phyloP scores from a whole-genome alignment of 2,329 filamentous ascomycete genomes.

The Ophiostoma fasciatum region DNA sequence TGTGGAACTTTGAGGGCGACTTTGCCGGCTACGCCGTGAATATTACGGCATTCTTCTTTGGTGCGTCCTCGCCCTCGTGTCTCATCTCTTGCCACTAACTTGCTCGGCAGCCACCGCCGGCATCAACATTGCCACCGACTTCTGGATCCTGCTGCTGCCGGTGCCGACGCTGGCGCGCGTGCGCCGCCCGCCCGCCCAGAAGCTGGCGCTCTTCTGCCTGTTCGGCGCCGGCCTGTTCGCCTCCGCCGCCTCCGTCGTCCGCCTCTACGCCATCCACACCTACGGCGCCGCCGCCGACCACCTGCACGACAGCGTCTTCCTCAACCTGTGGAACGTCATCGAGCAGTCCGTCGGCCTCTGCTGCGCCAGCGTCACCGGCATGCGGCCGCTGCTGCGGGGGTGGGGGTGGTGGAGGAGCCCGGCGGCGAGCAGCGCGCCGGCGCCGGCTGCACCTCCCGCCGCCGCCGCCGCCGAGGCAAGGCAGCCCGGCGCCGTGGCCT shows the following conservation, averaged over 20 bases:
- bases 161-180: slow-evolving; percentile 28
- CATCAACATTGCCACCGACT: slow-evolving; percentile 31
- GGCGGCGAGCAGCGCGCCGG: no score
- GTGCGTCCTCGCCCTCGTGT: no score
- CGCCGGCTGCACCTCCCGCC: no score
- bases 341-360: slow-evolving; percentile 35
- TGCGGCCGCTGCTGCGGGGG: slow-evolving; percentile 32
- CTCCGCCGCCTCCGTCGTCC: slow-evolving; percentile 22
- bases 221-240: slow-evolving; percentile 27
- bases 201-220: slow-evolving; percentile 31
- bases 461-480: no score
- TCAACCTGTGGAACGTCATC: slow-evolving; percentile 31
- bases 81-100: no score
- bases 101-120: not conserved
- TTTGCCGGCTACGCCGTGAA: slow-evolving; percentile 14
- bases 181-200: slow-evolving; percentile 31
- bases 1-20: slow-evolving; percentile 23
- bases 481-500: no score
- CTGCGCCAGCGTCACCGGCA: slow-evolving; percentile 32
- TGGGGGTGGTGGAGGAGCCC: no score
- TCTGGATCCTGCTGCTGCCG: slow-evolving; percentile 29
- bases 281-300: slow-evolving; percentile 23
- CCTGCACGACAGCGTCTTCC: slow-evolving; percentile 19
- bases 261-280: slow-evolving; percentile 24
- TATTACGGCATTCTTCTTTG: not conserved